Evolutionary conservation across 768 basidiomycete genomes (phyloP).

Genomic region (Lyophyllum decastes): DNA sequence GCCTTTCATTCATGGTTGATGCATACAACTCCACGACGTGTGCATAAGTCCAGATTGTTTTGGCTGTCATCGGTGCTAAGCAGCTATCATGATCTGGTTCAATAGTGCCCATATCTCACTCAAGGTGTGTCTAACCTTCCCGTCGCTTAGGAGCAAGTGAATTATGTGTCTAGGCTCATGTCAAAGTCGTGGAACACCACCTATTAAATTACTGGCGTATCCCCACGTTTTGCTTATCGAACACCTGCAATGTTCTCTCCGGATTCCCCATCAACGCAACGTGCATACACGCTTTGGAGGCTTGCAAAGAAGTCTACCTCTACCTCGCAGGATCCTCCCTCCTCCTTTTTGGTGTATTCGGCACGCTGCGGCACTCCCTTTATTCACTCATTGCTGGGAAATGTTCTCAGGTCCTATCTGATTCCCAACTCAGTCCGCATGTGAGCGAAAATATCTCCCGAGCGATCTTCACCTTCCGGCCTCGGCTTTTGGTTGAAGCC

Average conservation of each 20-base stretch:
- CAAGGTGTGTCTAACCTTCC: not conserved
- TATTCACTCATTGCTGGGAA: not conserved
- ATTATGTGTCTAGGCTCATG: not conserved
- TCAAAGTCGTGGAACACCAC: not conserved
- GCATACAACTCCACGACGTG: not conserved
- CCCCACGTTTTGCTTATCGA: not conserved
- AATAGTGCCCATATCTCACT: not conserved
- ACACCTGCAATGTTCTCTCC: not conserved
- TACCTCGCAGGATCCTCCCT: not conserved
- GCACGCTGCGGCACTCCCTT: not conserved
- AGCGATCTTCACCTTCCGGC: not conserved
- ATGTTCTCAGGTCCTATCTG: not conserved
- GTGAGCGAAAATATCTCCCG: not conserved
- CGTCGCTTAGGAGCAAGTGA: not conserved
- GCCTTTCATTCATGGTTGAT: not conserved
- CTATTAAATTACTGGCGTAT: not conserved
- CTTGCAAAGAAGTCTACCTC: not conserved
- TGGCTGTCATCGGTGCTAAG: not conserved
- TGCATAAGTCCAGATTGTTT: not conserved
- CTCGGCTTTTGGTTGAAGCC: not conserved
- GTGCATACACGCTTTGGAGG: not conserved
- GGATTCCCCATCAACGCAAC: not conserved
- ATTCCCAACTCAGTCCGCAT: not conserved
- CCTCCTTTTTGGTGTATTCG: not conserved
- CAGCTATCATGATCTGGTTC: conserved; percentile 1